Conservation (phyloP, 208 protist genomes). For the Acanthamoeba castellanii region DNA sequence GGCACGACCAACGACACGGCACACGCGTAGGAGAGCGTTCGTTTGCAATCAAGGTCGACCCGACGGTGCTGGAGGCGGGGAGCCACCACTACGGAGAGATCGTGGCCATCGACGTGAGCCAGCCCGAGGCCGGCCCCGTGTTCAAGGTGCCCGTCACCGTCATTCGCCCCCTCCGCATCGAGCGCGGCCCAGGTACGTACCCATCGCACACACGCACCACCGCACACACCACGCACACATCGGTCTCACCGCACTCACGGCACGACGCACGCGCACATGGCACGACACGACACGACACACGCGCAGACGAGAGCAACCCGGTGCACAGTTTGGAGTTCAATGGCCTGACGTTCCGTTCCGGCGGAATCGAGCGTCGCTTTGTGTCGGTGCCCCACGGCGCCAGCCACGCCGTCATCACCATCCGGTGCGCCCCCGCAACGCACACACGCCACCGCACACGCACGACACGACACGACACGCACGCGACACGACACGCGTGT, state of each 20-base stretch:
- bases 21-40: constrained; percentile 19
- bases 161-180: constrained; percentile 41
- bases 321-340: constrained; percentile 57
- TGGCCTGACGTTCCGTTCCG: not conserved
- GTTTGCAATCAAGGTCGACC: constrained; percentile 74
- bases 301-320: constrained; percentile 46
- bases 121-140: constrained; percentile 57
- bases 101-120: constrained; percentile 29
- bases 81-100: constrained; percentile 77
- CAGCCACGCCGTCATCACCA: constrained; percentile 52
- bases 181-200: not conserved
- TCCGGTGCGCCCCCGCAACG: constrained; percentile 20
- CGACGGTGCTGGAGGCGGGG: constrained; percentile 30
- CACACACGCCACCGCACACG: not conserved
- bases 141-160: constrained; percentile 81
- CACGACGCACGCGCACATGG: too few species aligned
- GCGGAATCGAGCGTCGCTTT: constrained; percentile 62
- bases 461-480: not conserved
- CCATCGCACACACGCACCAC: not conserved
- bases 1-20: not conserved
- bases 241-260: too few species aligned
- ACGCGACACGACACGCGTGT: not conserved
- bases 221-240: not conserved
- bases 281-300: too few species aligned
- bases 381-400: constrained; percentile 34